Conservation (phyloP, 2,329 filamentous ascomycete species). For the Scytalidium lignicola region DNA sequence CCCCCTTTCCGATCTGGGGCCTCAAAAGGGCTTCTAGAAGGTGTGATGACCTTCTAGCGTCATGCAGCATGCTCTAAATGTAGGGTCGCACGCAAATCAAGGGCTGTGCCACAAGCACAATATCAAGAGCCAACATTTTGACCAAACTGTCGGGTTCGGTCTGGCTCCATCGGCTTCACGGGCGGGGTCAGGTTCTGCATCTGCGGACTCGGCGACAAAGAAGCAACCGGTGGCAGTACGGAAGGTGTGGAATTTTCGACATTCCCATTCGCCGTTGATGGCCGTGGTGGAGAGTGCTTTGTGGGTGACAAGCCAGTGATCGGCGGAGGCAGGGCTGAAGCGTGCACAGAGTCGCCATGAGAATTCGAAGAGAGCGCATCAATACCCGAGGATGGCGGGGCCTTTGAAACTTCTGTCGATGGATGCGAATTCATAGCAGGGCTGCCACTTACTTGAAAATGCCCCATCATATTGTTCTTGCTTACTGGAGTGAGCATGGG, state of each 20-base stretch:
- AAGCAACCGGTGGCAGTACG: conserved; percentile 52
- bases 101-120: not conserved
- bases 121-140: conserved; percentile 15
- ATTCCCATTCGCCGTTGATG: conserved; percentile 21
- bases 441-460: conserved; percentile 9
- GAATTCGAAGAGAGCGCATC: not conserved
- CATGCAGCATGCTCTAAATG: not conserved
- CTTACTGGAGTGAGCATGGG: conserved; percentile 23
- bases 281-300: conserved; percentile 35
- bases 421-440: conserved; percentile 7
- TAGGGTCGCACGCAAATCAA: not conserved
- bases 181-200: conserved; percentile 56
- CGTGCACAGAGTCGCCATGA: conserved; percentile 12
- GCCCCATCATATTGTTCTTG: conserved; percentile 9
- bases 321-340: conserved; percentile 25
- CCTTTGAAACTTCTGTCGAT: conserved; percentile 5
- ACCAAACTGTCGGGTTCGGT: conserved; percentile 11
- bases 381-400: conserved; percentile 1
- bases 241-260: conserved; percentile 28
- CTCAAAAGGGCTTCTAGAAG: not conserved
- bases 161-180: conserved; percentile 40
- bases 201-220: conserved; percentile 52
- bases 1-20: not conserved
- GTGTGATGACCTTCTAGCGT: not conserved
- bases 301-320: conserved; percentile 37